Percentiles rank a stretch among this genome's conserved stretches.
Conservation (phyloP, 2,329 filamentous ascomycete species). For the Aspergillus fijiensis region DNA sequence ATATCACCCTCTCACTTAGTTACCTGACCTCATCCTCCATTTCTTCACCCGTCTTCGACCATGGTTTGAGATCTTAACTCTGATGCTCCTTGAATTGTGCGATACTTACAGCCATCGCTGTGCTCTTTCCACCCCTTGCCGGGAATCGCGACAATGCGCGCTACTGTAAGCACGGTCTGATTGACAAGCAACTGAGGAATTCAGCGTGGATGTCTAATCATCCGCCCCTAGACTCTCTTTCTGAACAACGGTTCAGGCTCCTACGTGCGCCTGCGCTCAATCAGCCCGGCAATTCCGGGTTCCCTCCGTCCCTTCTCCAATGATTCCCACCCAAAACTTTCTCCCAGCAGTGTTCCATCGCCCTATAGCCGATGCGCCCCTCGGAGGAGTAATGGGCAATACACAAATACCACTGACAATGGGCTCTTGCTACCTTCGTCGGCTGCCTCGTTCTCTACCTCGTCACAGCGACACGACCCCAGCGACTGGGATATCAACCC, state of each 20-base stretch:
- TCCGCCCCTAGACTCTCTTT: slow-evolving; percentile 24
- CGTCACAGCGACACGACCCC: slow-evolving; percentile 33
- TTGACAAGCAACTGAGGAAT: neutral
- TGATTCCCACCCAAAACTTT: slow-evolving; percentile 23
- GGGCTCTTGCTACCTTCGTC: slow-evolving; percentile 18
- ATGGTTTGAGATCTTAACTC: slow-evolving; percentile 25
- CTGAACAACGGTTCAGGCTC: slow-evolving; percentile 21
- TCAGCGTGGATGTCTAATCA: slow-evolving; percentile 5
- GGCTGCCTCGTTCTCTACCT: slow-evolving; percentile 35
- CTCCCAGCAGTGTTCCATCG: slow-evolving; percentile 13
- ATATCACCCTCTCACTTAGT: neutral
- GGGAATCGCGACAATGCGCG: slow-evolving; percentile 28
- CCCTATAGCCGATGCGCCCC: slow-evolving; percentile 19
- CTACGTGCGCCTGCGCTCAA: slow-evolving; percentile 24
- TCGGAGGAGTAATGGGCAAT: slow-evolving; percentile 14
- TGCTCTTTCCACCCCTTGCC: slow-evolving; percentile 23
- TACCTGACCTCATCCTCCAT: neutral
- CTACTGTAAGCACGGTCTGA: slow-evolving; percentile 27
- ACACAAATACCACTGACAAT: slow-evolving; percentile 18
- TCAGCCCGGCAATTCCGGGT: slow-evolving; percentile 18
- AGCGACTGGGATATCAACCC: slow-evolving; percentile 75
- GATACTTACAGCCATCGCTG: slow-evolving; percentile 23
- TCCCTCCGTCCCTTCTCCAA: slow-evolving; percentile 33
- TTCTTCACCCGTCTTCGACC: slow-evolving; percentile 11
- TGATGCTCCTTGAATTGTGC: slow-evolving; percentile 19